phyloP scores from a whole-genome alignment of 345 rosid genomes.

The Punica granatum region DNA sequence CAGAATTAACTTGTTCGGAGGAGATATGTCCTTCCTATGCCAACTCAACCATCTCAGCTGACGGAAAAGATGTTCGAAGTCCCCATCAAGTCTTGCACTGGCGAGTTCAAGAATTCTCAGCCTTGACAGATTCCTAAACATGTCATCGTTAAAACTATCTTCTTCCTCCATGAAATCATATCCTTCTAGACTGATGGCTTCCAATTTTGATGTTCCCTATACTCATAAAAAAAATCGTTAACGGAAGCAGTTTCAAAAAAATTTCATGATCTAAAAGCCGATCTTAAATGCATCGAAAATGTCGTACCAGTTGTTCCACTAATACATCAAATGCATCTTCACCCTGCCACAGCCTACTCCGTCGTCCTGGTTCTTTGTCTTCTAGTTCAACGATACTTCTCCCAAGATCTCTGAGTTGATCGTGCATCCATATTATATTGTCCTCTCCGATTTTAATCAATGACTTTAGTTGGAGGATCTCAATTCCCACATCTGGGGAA shows the following conservation, averaged over 20 bases:
- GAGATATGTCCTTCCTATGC: no score
- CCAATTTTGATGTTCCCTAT: neutral
- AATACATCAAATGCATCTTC: neutral
- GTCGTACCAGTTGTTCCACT: neutral
- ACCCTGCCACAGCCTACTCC: neutral
- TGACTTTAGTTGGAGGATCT: neutral
- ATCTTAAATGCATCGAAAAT: no score
- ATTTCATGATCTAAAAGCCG: no score
- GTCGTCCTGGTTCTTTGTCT: rapidly evolving
- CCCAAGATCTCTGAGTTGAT: constrained; percentile 1
- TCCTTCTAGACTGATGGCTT: neutral
- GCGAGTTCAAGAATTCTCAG: no score
- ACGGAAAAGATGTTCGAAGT: no score
- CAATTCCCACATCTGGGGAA: neutral
- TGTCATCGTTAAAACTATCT: neutral
- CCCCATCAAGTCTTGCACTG: no score
- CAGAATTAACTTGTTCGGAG: no score
- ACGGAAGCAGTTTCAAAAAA: no score
- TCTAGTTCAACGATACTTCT: neutral
- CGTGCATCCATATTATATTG: constrained; percentile 6
- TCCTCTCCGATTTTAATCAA: constrained; percentile 3
- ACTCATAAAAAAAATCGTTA: neutral
- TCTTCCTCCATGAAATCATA: neutral
- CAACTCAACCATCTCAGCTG: no score
- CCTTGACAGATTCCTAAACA: no score